Evolutionary conservation across 805 yeast genomes (phyloP).

Genomic region (Priceomyces carsonii): DNA sequence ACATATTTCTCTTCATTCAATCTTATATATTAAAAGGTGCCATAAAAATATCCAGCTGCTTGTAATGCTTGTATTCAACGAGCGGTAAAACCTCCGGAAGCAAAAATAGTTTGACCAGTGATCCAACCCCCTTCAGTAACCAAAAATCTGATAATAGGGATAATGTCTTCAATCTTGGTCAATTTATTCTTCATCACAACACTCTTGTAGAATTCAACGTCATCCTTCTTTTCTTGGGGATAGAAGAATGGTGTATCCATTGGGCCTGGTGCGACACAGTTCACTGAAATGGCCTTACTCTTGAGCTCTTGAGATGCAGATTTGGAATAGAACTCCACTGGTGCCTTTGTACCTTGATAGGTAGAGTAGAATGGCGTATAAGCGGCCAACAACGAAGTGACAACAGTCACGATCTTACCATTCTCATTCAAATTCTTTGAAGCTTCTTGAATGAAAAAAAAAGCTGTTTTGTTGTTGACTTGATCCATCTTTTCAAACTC

Average conservation of each 20-base stretch:
- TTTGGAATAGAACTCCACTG: constrained; percentile 55
- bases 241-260: constrained; percentile 69
- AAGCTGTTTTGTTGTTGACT: constrained; percentile 60
- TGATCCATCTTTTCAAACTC: constrained; percentile 58
- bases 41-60: too few relatives aligned
- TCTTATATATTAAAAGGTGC: too few relatives aligned
- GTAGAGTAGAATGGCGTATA: constrained; percentile 53
- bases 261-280: constrained; percentile 65
- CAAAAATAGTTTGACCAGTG: constrained; percentile 67
- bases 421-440: constrained; percentile 48
- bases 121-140: constrained; percentile 69
- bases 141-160: constrained; percentile 60
- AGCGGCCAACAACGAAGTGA: constrained; percentile 68
- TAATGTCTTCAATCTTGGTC: constrained; percentile 61
- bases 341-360: constrained; percentile 60
- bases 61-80: too few relatives aligned
- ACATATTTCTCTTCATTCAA: too few relatives aligned
- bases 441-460: constrained; percentile 60
- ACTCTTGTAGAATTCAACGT: constrained; percentile 57
- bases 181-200: constrained; percentile 49
- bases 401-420: constrained; percentile 58
- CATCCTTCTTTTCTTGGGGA: constrained; percentile 55
- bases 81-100: constrained; percentile 67
- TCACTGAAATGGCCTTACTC: constrained; percentile 47
- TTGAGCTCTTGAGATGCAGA: constrained; percentile 56